Evolutionary conservation across 331 rosid species (phyloP).

Genomic region (Ulmus americana): DNA sequence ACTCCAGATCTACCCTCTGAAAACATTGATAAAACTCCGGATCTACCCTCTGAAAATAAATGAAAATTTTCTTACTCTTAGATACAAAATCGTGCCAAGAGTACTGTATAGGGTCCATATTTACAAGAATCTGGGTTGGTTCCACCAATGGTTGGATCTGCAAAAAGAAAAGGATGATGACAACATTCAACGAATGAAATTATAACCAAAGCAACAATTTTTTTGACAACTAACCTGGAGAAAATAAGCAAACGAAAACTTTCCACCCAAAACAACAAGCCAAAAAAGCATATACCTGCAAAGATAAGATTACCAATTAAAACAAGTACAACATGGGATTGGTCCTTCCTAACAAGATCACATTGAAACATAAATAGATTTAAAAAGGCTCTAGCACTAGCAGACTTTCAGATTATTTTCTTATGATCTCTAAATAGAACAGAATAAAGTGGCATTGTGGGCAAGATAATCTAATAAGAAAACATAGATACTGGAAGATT

Average conservation of each 20-base stretch:
- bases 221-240: slow-evolving; percentile 55
- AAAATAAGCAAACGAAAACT: slow-evolving; percentile 86
- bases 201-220: background rate
- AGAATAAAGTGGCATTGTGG: too few species aligned
- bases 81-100: slow-evolving; percentile 91
- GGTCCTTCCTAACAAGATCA: background rate
- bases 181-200: background rate
- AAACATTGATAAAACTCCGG: background rate
- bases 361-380: background rate
- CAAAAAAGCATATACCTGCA: slow-evolving; percentile 86
- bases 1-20: background rate
- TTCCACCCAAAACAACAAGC: slow-evolving; percentile 69
- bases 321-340: background rate
- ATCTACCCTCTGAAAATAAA: background rate
- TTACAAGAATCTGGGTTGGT: slow-evolving; percentile 57
- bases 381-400: background rate
- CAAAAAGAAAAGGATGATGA: slow-evolving; percentile 17
- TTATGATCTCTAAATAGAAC: too few species aligned
- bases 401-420: too few species aligned
- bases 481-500: slow-evolving; percentile 18
- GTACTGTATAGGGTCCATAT: slow-evolving; percentile 25
- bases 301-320: slow-evolving; percentile 2
- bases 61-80: slow-evolving; percentile 40
- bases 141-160: slow-evolving; percentile 78
- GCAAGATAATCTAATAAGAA: too few species aligned